These are phyloP conservation scores for Alternaria sp. DNA, from an alignment of 2,329 filamentous ascomycete species.

Conservation along the genomic window DNA sequence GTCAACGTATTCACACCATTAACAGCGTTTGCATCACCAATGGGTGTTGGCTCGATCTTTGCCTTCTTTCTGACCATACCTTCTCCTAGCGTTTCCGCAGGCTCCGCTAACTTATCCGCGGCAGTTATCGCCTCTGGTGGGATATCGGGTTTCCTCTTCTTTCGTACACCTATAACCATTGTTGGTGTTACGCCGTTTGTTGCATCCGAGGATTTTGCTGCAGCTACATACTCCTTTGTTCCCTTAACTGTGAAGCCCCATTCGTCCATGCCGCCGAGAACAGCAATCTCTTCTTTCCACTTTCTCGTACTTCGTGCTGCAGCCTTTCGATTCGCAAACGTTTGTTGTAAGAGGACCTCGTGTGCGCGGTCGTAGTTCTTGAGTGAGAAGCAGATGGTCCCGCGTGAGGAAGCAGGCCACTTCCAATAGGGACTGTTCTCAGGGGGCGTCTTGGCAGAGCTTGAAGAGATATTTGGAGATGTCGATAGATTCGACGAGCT, in stretches of 20 bases:
- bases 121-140: slow-evolving; percentile 13
- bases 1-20: slow-evolving; percentile 42
- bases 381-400: slow-evolving; percentile 69
- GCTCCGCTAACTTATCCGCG: slow-evolving; percentile 14
- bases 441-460: slow-evolving; percentile 55
- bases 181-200: slow-evolving; percentile 27
- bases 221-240: slow-evolving; percentile 28
- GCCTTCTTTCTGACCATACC: slow-evolving; percentile 46
- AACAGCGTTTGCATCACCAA: slow-evolving; percentile 14
- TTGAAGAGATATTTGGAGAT: slow-evolving; percentile 58
- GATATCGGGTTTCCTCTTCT: slow-evolving; percentile 48
- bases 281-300: slow-evolving; percentile 73
- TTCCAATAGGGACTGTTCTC: slow-evolving; percentile 68
- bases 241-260: slow-evolving; percentile 45
- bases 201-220: background rate
- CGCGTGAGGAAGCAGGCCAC: slow-evolving; percentile 70
- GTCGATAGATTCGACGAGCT: slow-evolving; percentile 48
- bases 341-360: slow-evolving; percentile 75
- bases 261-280: slow-evolving; percentile 43
- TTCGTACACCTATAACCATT: slow-evolving; percentile 43
- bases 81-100: slow-evolving; percentile 30
- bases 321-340: slow-evolving; percentile 72
- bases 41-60: slow-evolving; percentile 35
- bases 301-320: slow-evolving; percentile 70
- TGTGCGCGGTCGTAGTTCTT: slow-evolving; percentile 71